Base-by-base conservation (phyloP, 1,284 basidiomycete species). In the Ustilago lituana region DNA sequence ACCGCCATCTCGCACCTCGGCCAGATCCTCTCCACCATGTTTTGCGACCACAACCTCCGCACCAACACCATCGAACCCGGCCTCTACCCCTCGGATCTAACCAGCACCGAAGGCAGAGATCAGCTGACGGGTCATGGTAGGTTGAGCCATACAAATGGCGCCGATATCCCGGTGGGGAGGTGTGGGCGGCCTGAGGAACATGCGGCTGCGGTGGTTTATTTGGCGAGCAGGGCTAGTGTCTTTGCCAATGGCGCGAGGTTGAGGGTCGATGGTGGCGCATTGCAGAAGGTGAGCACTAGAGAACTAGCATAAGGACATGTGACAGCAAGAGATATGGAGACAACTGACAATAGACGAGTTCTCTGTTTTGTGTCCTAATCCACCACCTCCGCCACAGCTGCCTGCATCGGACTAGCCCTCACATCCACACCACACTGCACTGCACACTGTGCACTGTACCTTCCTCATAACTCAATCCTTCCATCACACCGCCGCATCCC, bases 201-300 rank as follows among this genome's bases (percentile, higher is more conserved):
- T 40, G 71, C 62, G 1, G 33, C 52, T 9, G 55, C 55, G 0
- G 49, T 74, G 1, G n/a, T 70, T 15, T 74, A 71, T 32, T 37
- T 74, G 36, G 55, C 49, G 5, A 37, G 41, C 10, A 40, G 43
- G 8, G 20, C 15, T 1, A 61, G 47, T 33, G 31, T 37, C 15
- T 74, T 74, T 50, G 71, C 67, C 2, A 74, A 74, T 48, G 67
- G 71, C 0, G 23, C 67, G 5, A 69, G 26, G 1, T 47, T 74
- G 37, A 47, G 71, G 8, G 40, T 74, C 15, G 71, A 74, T 37
- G 71, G 71, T 2, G 71, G 47, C 1, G 71, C 71, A 2, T 29
- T 74, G 17, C 71, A 70, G 36, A 70, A 67, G n/a, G 60, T 69
- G 47, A 38, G 55, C n/a, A n/a, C n/a, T n/a, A n/a, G n/a, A n/a